These are phyloP conservation scores for Nakataea oryzae DNA, from an alignment of 2,329 filamentous ascomycete species.

Conservation along the genomic window DNA sequence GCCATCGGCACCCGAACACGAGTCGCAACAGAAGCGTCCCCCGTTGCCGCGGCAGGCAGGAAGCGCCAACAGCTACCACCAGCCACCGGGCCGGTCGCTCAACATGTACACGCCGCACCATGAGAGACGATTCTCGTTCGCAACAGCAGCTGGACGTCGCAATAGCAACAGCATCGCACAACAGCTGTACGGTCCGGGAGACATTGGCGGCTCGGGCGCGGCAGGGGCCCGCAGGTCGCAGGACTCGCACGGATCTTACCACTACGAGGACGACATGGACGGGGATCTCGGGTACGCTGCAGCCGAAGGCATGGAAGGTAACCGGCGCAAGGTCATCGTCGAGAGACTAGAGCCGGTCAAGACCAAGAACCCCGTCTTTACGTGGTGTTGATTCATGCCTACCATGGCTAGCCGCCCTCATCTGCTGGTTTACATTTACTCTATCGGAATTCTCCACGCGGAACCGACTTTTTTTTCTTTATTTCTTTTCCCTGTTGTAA, in stretches of 20 bases:
- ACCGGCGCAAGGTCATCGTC: constrained; percentile 89
- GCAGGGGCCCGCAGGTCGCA: constrained; percentile 7
- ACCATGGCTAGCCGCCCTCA: not conserved
- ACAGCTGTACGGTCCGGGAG: constrained; percentile 32
- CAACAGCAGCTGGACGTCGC: constrained; percentile 33
- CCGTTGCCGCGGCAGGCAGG: not conserved
- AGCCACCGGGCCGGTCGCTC: constrained; percentile 25
- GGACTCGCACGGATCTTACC: constrained; percentile 23
- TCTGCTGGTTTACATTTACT: too few species aligned
- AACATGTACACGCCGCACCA: constrained; percentile 33
- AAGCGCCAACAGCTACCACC: constrained; percentile 27
- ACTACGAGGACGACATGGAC: constrained; percentile 59
- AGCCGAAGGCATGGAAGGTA: constrained; percentile 86
- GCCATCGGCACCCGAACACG: not conserved
- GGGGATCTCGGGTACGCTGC: constrained; percentile 92
- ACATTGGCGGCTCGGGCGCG: constrained; percentile 10
- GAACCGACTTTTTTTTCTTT: not conserved
- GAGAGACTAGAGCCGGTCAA: constrained; percentile 94
- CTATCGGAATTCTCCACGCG: not conserved
- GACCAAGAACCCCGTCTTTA: constrained; percentile 90
- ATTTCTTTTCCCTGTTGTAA: not conserved
- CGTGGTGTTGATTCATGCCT: constrained; percentile 72
- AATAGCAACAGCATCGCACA: constrained; percentile 41
- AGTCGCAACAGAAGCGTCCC: constrained; percentile 8
- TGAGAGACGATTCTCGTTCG: constrained; percentile 44